Conservation (phyloP, 352 stramenopile species). For the Phytophthora palmivora region DNA sequence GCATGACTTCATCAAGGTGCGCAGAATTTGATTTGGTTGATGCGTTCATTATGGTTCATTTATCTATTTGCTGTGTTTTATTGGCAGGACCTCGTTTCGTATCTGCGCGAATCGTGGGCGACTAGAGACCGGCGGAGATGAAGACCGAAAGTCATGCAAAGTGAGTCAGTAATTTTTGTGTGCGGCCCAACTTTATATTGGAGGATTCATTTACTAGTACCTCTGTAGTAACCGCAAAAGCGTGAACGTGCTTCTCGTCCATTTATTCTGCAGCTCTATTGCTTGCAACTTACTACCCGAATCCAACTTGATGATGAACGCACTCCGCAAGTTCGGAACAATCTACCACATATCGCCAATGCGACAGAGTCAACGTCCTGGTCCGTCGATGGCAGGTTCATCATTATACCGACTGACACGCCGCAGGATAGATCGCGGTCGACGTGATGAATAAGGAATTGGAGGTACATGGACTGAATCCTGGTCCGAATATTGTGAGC, state of each 20-base stretch:
- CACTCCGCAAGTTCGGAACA: too few relatives aligned
- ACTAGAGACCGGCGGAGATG: conserved; percentile 17
- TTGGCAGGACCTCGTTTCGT: conserved; percentile 58
- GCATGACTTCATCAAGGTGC: conserved; percentile 68
- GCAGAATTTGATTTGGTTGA: neutral
- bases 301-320: neutral
- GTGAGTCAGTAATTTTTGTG: conserved; percentile 30
- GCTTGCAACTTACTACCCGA: neutral
- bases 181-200: conserved; percentile 4
- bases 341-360: too few relatives aligned
- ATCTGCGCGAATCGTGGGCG: conserved; percentile 52
- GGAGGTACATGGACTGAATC: conserved; percentile 21
- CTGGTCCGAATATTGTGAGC: conserved; percentile 33
- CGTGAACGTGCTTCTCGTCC: conserved; percentile 6
- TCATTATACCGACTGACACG: conserved; percentile 65
- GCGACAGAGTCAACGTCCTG: conserved; percentile 9
- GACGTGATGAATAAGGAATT: conserved; percentile 28
- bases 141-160: conserved; percentile 6
- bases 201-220: conserved; percentile 5
- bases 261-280: neutral
- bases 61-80: conserved; percentile 2
- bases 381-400: conserved; percentile 38
- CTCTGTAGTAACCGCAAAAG: conserved; percentile 9
- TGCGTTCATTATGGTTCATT: neutral
- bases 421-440: conserved; percentile 53